Evolutionary conservation across 2,329 filamentous ascomycete species (phyloP).

Genomic region (Pyrenochaeta sp.): DNA sequence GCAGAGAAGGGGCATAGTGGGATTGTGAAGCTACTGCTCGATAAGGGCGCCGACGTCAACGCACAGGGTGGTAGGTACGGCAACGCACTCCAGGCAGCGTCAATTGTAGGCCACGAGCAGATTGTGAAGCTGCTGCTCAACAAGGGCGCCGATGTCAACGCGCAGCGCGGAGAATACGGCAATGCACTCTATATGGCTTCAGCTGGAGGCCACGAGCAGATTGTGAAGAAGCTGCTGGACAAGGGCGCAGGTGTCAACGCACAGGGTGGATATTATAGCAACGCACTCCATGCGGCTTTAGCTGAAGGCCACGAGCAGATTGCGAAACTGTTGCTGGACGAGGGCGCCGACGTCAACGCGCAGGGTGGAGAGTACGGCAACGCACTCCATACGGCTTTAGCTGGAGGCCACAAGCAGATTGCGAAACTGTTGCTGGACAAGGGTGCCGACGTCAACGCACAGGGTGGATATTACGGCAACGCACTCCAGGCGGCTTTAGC

Average conservation of each 20-base stretch:
- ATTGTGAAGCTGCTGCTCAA: background rate
- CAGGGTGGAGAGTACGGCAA: background rate
- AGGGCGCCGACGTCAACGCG: background rate
- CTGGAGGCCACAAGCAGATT: background rate
- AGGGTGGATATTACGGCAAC: background rate
- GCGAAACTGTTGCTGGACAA: background rate
- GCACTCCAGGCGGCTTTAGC: background rate
- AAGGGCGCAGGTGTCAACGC: background rate
- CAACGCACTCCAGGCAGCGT: background rate
- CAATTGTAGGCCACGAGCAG: background rate
- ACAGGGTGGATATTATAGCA: background rate
- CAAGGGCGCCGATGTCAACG: background rate
- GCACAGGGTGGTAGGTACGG: background rate
- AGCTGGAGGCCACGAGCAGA: background rate
- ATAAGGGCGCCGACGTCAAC: slow-evolving; percentile 24
- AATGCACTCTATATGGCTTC: background rate
- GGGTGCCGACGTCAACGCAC: background rate
- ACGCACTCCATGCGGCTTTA: background rate
- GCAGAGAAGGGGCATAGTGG: background rate
- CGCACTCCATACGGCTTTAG: background rate
- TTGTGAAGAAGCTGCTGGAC: background rate
- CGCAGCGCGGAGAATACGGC: background rate
- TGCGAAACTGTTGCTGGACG: background rate
- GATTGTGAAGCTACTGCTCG: slow-evolving; percentile 23
- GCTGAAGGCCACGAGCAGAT: background rate